These are phyloP conservation scores for Kentomonas sorsogonicus DNA, from an alignment of 208 protist species.

Conservation along the genomic window DNA sequence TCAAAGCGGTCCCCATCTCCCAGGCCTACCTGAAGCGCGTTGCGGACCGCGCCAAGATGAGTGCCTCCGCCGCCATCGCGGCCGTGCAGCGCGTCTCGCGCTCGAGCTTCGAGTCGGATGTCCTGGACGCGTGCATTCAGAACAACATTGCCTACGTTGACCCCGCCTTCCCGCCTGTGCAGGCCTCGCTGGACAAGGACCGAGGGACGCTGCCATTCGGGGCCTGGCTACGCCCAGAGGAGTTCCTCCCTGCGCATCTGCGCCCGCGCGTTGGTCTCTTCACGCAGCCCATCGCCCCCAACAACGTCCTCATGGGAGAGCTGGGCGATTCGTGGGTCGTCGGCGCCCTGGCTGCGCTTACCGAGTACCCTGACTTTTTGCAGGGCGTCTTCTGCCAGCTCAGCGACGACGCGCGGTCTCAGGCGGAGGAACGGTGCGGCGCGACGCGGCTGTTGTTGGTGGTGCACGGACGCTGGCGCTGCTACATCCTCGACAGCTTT, in stretches of 20 bases:
- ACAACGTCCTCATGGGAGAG: slow-evolving; percentile 32
- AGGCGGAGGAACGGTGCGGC: slow-evolving; percentile 32
- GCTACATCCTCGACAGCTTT: slow-evolving; percentile 61
- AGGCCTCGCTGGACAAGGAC: slow-evolving; percentile 22
- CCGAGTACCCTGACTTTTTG: slow-evolving; percentile 28
- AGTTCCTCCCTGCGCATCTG: slow-evolving; percentile 32
- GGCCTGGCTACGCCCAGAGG: slow-evolving; percentile 32
- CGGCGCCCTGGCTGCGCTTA: slow-evolving; percentile 43
- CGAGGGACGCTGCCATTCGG: slow-evolving; percentile 15
- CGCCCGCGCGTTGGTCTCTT: slow-evolving; percentile 26
- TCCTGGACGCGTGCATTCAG: slow-evolving; percentile 24
- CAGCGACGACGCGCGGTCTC: slow-evolving; percentile 4
- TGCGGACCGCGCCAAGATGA: slow-evolving; percentile 6
- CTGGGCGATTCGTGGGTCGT: slow-evolving; percentile 72
- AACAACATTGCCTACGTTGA: slow-evolving; percentile 32
- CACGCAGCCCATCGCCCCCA: slow-evolving; percentile 28
- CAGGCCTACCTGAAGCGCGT: slow-evolving; percentile 28
- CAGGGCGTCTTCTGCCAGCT: slow-evolving; percentile 43
- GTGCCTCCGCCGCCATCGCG: slow-evolving; percentile 2
- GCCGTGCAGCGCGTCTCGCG: background rate
- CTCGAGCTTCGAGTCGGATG: slow-evolving; percentile 13
- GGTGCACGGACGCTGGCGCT: slow-evolving; percentile 66
- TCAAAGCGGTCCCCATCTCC: slow-evolving; percentile 36
- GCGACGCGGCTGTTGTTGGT: slow-evolving; percentile 63
- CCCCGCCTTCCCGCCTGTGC: slow-evolving; percentile 28